Evolutionary conservation across 306 rosid genomes (phyloP).

Genomic region (Lupinus albus): DNA sequence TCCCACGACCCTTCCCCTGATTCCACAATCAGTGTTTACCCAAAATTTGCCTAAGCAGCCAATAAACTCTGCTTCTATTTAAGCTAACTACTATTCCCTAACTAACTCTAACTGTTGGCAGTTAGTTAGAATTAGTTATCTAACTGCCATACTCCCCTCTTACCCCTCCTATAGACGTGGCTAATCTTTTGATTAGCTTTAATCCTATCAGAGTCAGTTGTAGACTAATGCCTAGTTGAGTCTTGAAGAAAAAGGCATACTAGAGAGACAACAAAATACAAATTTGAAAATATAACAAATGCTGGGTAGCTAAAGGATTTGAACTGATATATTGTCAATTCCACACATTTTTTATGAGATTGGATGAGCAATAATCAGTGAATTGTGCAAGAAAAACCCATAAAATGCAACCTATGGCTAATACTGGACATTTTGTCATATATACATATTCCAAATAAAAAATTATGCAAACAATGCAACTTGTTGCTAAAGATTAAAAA

Average conservation of each 20-base stretch:
- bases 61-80: too few species aligned
- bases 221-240: not conserved
- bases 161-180: too few species aligned
- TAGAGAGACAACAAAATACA: not conserved
- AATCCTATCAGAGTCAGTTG: too few species aligned
- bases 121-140: too few species aligned
- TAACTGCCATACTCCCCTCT: too few species aligned
- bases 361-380: slow-evolving; percentile 14
- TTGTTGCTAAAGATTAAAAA: slow-evolving; percentile 42
- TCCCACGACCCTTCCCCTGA: too few species aligned
- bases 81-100: too few species aligned
- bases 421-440: not conserved
- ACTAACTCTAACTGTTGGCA: too few species aligned
- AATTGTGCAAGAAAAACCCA: not conserved
- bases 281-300: not conserved
- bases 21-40: too few species aligned
- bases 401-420: slow-evolving; percentile 27
- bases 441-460: slow-evolving; percentile 25
- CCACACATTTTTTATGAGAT: not conserved
- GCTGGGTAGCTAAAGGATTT: slow-evolving; percentile 7
- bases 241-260: slow-evolving; percentile 11
- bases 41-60: too few species aligned
- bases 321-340: slow-evolving; percentile 29
- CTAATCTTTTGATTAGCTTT: too few species aligned
- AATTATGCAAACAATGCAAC: slow-evolving; percentile 29